phyloP scores from a whole-genome alignment of 768 basidiomycete species.

The Amanita exitialis region DNA sequence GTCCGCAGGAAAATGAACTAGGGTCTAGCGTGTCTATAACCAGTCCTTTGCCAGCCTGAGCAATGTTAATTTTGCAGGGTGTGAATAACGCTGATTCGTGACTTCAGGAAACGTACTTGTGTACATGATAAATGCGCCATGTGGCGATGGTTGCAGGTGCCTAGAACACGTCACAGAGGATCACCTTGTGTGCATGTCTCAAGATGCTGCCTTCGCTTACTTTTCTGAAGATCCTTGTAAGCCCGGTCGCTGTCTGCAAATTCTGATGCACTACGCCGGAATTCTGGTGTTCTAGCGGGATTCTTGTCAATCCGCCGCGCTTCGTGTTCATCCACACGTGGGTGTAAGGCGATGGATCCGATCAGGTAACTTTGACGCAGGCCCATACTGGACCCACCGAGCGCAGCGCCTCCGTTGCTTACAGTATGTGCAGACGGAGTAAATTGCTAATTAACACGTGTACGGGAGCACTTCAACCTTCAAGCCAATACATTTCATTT shows the following conservation, averaged over 20 bases:
- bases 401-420: no score
- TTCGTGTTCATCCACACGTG: background rate
- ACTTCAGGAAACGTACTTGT: background rate
- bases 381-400: background rate
- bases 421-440: no score
- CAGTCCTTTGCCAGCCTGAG: background rate
- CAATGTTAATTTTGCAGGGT: background rate
- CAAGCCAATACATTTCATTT: no score
- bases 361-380: background rate
- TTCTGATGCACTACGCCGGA: background rate
- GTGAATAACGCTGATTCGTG: background rate
- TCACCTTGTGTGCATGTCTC: background rate
- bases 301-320: conserved; percentile 3
- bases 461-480: no score
- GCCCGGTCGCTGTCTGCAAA: background rate
- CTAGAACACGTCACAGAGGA: background rate
- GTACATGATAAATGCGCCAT: background rate
- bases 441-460: no score
- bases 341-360: background rate
- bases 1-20: background rate
- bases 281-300: conserved; percentile 4
- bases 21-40: background rate
- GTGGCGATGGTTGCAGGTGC: background rate
- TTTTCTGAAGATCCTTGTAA: background rate
- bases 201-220: background rate